Evolutionary conservation across 371 early-diverging fungal genomes (phyloP), one percentile per base, ranked within the genome.

Genomic region (Nematocida ironsii): DNA sequence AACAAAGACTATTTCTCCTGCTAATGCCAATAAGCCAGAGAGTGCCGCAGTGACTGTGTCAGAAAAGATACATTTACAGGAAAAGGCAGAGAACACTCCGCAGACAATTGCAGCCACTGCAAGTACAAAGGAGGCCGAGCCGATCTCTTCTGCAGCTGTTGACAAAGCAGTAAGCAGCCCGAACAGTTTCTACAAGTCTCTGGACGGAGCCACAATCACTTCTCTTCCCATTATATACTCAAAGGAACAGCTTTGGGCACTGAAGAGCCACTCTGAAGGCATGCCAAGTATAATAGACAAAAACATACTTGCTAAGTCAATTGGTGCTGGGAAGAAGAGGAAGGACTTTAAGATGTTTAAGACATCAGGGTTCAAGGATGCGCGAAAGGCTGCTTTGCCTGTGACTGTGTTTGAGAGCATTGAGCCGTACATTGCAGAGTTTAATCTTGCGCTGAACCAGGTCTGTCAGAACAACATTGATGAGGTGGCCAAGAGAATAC

Each of bases 401-500:
- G 55, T 66, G n/a, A 23, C 64, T 6, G 62, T 70, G 16, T 78
- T 78, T 56, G 55, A 48, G 16, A 42, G n/a, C 6, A 71, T 78
- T 44, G 69, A 69, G 60, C 40, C 27, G 33, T 56, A 78, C 61
- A 39, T 70, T 18, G 69, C 80, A 16, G 61, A 78, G 23, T 78
- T 78, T 27, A 78, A 78, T 39, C 23, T 70, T 5, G 55, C 69
- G 0, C 80, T 78, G 40, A 78, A 78, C 55, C 80, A 78, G 42
- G 70, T 78, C 54, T 70, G 61, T 5, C 20, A 50, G 39, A 56
- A 40, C 20, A 78, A 78, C 55, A 70, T 78, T n/a, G 61, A 71
- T 4, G 57, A 52, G 47, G 50, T 68, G 4, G 80, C 80, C 13
- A 52, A 71, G 47, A 56, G 60, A 27, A 67, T 78, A 5, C 60